phyloP scores from a whole-genome alignment of 371 early-diverging fungal genomes.

The Capillidium heterosporum region DNA sequence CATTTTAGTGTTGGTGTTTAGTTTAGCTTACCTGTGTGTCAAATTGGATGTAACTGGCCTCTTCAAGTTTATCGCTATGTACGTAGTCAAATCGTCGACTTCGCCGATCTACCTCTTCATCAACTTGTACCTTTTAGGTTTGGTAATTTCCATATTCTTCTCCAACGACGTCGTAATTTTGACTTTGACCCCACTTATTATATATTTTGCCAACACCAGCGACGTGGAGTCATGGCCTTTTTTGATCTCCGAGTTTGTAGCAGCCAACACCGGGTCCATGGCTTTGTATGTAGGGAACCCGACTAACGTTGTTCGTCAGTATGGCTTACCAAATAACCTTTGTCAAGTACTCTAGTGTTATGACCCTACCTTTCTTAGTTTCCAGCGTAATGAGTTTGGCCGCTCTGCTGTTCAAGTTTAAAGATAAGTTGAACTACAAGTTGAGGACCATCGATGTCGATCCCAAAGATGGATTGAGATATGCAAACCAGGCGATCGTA shows the following conservation, averaged over 20 bases:
- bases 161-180: slow-evolving; percentile 69
- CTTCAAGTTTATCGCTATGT: slow-evolving; percentile 44
- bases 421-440: slow-evolving; percentile 23
- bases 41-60: slow-evolving; percentile 62
- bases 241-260: slow-evolving; percentile 44
- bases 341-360: slow-evolving; percentile 56
- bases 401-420: slow-evolving; percentile 25
- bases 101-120: slow-evolving; percentile 37
- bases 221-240: slow-evolving; percentile 36
- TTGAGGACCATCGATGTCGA: slow-evolving; percentile 24
- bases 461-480: slow-evolving; percentile 29
- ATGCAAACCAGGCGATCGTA: slow-evolving; percentile 32
- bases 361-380: slow-evolving; percentile 48
- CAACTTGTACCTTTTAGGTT: slow-evolving; percentile 43
- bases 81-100: slow-evolving; percentile 32
- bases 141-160: slow-evolving; percentile 48
- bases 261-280: slow-evolving; percentile 61
- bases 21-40: slow-evolving; percentile 51
- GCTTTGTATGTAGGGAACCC: slow-evolving; percentile 69
- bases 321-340: slow-evolving; percentile 57
- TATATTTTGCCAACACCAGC: slow-evolving; percentile 41
- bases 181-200: slow-evolving; percentile 58
- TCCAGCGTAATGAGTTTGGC: slow-evolving; percentile 29
- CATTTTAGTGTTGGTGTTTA: slow-evolving; percentile 6
- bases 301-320: slow-evolving; percentile 64